phyloP scores from a whole-genome alignment of 2,329 filamentous ascomycete species.

The Venturia oleaginea region DNA sequence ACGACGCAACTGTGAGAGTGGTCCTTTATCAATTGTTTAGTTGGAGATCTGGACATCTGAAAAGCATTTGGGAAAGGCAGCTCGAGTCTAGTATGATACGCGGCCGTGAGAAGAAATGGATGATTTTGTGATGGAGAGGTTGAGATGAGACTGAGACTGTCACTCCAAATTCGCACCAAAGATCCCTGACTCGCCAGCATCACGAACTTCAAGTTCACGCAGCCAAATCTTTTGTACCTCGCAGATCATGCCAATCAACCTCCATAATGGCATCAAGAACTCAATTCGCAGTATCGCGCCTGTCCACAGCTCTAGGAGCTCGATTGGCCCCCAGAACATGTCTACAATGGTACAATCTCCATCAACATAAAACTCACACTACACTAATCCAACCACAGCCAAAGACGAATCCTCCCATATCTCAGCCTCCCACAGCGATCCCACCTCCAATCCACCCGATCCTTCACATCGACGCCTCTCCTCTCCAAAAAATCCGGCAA shows the following conservation, averaged over 20 bases:
- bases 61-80: not conserved
- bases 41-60: not conserved
- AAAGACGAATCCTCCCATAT: not conserved
- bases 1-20: too few relatives aligned
- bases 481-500: conserved; percentile 12
- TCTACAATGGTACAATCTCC: not conserved
- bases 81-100: too few relatives aligned
- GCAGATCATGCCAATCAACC: not conserved
- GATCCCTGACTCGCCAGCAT: not conserved
- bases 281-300: not conserved
- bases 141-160: not conserved
- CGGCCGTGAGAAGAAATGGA: not conserved
- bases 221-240: not conserved
- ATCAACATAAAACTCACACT: not conserved
- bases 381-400: not conserved
- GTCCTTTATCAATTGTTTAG: too few relatives aligned
- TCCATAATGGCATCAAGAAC: not conserved
- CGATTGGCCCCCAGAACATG: not conserved
- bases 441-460: not conserved
- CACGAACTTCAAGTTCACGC: not conserved
- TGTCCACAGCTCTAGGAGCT: not conserved
- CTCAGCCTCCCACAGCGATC: not conserved
- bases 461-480: not conserved
- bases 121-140: not conserved
- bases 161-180: not conserved